Base-by-base conservation (phyloP, 768 basidiomycete genomes). In the Leccinum sublutescens region DNA sequence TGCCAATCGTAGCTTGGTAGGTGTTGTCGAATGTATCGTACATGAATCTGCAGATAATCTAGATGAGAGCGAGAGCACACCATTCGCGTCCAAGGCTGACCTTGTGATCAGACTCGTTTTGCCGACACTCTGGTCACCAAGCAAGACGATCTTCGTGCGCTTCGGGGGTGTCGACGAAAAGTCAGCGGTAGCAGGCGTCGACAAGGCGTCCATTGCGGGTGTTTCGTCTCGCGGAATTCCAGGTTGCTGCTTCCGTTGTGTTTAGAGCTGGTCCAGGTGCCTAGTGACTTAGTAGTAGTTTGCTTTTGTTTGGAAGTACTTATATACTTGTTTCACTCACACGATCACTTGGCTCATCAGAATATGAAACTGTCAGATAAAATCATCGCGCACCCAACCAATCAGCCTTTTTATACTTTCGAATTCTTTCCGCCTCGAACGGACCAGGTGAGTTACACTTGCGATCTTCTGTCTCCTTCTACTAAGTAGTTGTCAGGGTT, bases 1-100 rank as follows among this genome's bases (percentile, higher is more conserved):
- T 99, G 58, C 96, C 94, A 71, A 96, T 96, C 10, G 94, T 96
- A 19, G 94, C 94, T 73, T 94, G 93, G 75, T 99, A 99, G 48
- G 96, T 98, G 75, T 98, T 98, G 81, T 99, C 97, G 75, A 99
- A 99, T 1, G 97, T 98, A 77, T 99, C 97, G 74, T 99, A 99
- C 97, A 98, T 95, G 74, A 92, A 91, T 77, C 93, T 95, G 65
- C 34, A 27, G 17, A 23, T 19, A 50, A 15, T n/a, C 15, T n/a
- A 50, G 36, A 29, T 65, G 21, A 19, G 55, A 57, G 58, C 12
- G 40, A 52, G 50, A 61, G 55, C 4, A 48, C 17, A 48, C 27
- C 21, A 55, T 54, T 48, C n/a, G 29, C 43, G 58, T 62, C 52
- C 62, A 48, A 38, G 61, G 72, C 79, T 69, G 72, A 95, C 85